Percentiles rank a stretch among this genome's conserved stretches.
phyloP scores from a whole-genome alignment of 1,139 yeast species.

The Yamadazyma diospyri region DNA sequence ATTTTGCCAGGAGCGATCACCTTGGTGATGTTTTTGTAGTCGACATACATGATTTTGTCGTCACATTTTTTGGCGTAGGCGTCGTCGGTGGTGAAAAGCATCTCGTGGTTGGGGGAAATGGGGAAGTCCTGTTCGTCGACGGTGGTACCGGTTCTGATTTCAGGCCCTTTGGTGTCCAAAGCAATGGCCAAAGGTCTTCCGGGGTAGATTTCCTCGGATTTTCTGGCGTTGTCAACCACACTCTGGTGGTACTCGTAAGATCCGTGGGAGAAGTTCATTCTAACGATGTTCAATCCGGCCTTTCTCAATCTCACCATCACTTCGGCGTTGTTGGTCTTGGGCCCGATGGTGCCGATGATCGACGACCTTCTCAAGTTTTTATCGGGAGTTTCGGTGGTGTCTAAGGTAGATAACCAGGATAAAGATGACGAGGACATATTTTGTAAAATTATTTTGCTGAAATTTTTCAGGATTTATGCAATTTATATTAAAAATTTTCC shows the following conservation, averaged over 20 bases:
- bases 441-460: background rate
- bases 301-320: conserved; percentile 83
- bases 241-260: conserved; percentile 94
- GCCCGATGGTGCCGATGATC: conserved; percentile 97
- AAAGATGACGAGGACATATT: conserved; percentile 33
- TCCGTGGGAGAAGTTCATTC: conserved; percentile 99
- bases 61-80: conserved; percentile 68
- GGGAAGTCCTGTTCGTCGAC: conserved; percentile 74
- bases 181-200: conserved; percentile 99
- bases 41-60: conserved; percentile 80
- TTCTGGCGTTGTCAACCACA: conserved; percentile 93
- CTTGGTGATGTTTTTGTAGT: conserved; percentile 94
- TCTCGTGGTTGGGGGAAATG: conserved; percentile 80
- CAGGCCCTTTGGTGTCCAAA: conserved; percentile 99
- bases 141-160: conserved; percentile 98
- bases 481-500: conserved; percentile 6
- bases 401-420: conserved; percentile 79
- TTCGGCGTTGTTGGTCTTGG: conserved; percentile 91
- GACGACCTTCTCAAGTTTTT: conserved; percentile 89
- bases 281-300: conserved; percentile 95
- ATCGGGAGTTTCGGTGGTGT: conserved; percentile 76
- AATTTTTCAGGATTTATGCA: background rate
- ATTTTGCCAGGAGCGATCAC: conserved; percentile 84
- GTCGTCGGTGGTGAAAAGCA: conserved; percentile 91
- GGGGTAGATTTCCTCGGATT: conserved; percentile 83